These are phyloP conservation scores for Chalciporus sphaerocephalus DNA, from an alignment of 768 basidiomycete genomes.

Conservation along the genomic window DNA sequence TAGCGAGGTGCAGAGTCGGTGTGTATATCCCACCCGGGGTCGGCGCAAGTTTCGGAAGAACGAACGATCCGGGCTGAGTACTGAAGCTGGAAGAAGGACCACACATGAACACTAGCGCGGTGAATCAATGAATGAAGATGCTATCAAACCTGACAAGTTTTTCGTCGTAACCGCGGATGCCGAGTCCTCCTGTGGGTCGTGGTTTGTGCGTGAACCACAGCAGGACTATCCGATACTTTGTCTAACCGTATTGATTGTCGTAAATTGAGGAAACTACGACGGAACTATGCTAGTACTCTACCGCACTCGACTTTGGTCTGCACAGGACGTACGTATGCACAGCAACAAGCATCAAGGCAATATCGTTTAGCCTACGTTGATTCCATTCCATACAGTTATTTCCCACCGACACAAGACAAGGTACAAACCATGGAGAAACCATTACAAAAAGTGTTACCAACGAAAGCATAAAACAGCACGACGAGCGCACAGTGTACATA, in stretches of 20 bases:
- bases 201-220: neutral
- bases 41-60: too few species aligned
- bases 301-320: too few species aligned
- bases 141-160: neutral
- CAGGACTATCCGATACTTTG: neutral
- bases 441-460: conserved; percentile 2
- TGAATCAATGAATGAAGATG: neutral
- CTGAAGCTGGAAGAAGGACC: neutral
- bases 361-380: too few species aligned
- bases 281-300: too few species aligned
- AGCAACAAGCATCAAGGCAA: too few species aligned
- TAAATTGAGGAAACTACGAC: too few species aligned
- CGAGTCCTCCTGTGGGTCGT: neutral
- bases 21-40: neutral
- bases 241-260: too few species aligned
- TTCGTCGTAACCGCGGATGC: neutral
- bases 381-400: too few species aligned
- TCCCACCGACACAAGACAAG: too few species aligned
- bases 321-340: too few species aligned
- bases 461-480: conserved; percentile 8
- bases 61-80: neutral
- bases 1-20: neutral
- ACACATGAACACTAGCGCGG: neutral
- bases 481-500: conserved; percentile 17
- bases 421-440: neutral